Conservation (phyloP, 345 rosid genomes). For the Aquilaria malaccensis region DNA sequence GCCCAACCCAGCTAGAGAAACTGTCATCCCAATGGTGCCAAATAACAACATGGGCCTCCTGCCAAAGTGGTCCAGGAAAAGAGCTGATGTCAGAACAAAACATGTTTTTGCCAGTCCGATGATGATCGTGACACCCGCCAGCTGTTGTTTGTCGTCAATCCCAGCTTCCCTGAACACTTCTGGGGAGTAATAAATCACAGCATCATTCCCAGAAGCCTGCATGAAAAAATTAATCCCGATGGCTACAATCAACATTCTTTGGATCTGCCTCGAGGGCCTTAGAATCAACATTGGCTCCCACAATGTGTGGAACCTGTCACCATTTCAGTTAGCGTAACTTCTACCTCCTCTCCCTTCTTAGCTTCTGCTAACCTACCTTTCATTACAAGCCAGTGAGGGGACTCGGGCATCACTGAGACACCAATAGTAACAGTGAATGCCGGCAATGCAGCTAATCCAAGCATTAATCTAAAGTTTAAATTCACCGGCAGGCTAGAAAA, state of each 20-base stretch:
- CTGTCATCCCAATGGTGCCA: slow-evolving; percentile 39
- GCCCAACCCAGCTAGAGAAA: slow-evolving; percentile 35
- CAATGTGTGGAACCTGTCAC: slow-evolving; percentile 17
- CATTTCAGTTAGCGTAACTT: slow-evolving; percentile 30
- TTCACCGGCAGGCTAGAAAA: slow-evolving; percentile 29
- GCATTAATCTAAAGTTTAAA: slow-evolving; percentile 46
- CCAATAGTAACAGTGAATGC: slow-evolving; percentile 26
- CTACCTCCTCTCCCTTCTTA: slow-evolving; percentile 30
- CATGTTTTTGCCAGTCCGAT: slow-evolving; percentile 44
- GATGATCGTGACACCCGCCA: slow-evolving; percentile 34
- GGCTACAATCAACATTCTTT: slow-evolving; percentile 36
- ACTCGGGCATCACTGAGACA: slow-evolving; percentile 38
- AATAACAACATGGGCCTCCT: slow-evolving; percentile 38
- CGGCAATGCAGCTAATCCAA: slow-evolving; percentile 43
- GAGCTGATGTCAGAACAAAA: slow-evolving; percentile 32
- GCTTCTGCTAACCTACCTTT: slow-evolving; percentile 42
- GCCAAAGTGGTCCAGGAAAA: slow-evolving; percentile 38
- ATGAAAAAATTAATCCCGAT: slow-evolving; percentile 54
- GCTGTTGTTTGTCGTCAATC: slow-evolving; percentile 25
- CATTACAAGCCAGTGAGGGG: slow-evolving; percentile 60
- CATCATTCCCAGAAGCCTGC: slow-evolving; percentile 66
- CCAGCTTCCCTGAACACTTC: slow-evolving; percentile 40
- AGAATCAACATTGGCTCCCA: slow-evolving; percentile 26
- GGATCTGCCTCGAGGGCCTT: slow-evolving; percentile 28
- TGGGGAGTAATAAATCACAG: slow-evolving; percentile 51